Evolutionary conservation across 495 filamentous ascomycete genomes (phyloP).

Genomic region (Parachaetomium inaequale): DNA sequence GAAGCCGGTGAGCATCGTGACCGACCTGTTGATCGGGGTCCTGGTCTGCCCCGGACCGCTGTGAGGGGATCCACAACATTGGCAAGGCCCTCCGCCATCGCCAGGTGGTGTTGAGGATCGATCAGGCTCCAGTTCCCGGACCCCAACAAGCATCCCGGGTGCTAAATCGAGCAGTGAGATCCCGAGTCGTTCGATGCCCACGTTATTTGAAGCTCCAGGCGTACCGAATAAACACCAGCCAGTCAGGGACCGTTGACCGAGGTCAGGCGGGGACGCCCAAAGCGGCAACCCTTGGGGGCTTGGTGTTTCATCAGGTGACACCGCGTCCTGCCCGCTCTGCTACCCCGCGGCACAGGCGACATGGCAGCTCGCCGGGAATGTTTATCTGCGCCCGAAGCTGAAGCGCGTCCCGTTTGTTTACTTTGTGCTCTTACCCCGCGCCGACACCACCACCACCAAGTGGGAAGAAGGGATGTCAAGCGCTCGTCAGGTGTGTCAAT

Average conservation of each 20-base stretch:
- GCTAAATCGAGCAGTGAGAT: not conserved
- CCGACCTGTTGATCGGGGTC: not conserved
- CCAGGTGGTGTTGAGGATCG: not conserved
- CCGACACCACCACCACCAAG: not conserved
- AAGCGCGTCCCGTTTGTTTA: slow-evolving; percentile 24
- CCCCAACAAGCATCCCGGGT: not conserved
- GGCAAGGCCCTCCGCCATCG: not conserved
- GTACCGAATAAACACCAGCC: slow-evolving; percentile 7
- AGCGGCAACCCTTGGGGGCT: not conserved
- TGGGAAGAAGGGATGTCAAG: not conserved
- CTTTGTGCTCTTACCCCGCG: slow-evolving; percentile 18
- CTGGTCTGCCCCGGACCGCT: not conserved
- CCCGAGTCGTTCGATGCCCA: not conserved
- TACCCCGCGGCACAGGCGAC: slow-evolving; percentile 20
- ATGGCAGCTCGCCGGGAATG: slow-evolving; percentile 9
- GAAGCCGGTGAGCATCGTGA: not conserved
- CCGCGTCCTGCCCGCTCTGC: slow-evolving; percentile 13
- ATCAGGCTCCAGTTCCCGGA: not conserved
- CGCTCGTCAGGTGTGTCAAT: slow-evolving; percentile 7
- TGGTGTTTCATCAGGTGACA: slow-evolving; percentile 20
- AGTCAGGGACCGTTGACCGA: not conserved
- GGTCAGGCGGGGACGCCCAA: not conserved
- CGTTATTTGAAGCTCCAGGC: not conserved
- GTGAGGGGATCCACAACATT: not conserved
- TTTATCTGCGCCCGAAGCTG: slow-evolving; percentile 12